Evolutionary conservation across 257 asterid species (phyloP), one percentile per base, ranked within the genome.

Genomic region (Solanum habrochaites): DNA sequence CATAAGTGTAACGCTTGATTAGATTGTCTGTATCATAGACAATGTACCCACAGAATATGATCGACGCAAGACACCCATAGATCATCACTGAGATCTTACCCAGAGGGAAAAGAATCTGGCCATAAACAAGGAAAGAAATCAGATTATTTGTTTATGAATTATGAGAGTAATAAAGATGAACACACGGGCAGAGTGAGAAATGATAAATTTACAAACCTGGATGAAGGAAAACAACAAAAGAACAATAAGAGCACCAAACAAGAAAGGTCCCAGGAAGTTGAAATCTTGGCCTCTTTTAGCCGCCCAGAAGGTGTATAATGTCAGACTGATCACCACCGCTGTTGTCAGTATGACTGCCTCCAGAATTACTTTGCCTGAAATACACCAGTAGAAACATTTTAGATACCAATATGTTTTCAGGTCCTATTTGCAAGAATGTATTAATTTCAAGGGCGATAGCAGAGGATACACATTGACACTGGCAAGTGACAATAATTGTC

Each of bases 221-320:
- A 92, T 92, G 5, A 91, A 40, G 16, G 88, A 25, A 86, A 93
- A 91, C 49, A 89, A 12, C 27, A 87, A 0, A 21, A 93, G 89
- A 32, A 90, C 89, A 81, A 92, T 4, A 29, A 93, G 20, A 85
- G 91, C 88, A 58, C 93, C 93, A 4, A 88, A 80, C 87, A 91
- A 43, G 85, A 93, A 94, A 15, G 97, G 97, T 2, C 77, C 89
- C 0, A 95, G 89, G 91, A 93, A 95, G 75, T 64, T 85, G 88
- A 93, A 94, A 67, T 93, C 96, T 1, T 92, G 92, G 86, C 97
- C 98, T 86, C 91, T 92, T 85, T 47, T 92, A 13, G 97, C 93
- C 1, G 98, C 98, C 98, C 97, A 94, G 90, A 94, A 94, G 83
- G 98, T 93, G 94, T 92, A 95, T 32, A 89, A 39, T 14, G 93